A percentile compares a stretch with the other conserved stretches of the same genome.
These are phyloP conservation scores for Penicillium atrosanguineum DNA, from an alignment of 495 filamentous ascomycete genomes.

Conservation along the genomic window DNA sequence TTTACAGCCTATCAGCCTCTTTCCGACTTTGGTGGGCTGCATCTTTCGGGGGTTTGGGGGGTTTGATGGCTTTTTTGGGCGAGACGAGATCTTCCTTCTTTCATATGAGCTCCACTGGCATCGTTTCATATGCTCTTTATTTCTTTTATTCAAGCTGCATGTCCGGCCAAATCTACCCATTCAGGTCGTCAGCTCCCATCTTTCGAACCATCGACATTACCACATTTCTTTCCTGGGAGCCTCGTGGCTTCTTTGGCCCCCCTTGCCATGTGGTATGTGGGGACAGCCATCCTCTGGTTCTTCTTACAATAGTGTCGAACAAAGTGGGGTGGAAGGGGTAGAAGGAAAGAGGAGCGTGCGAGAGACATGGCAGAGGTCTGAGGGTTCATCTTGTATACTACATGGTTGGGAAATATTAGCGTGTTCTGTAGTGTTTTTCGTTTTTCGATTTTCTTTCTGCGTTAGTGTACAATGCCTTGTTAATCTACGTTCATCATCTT, in stretches of 20 bases:
- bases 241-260: not conserved
- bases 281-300: not conserved
- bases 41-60: not conserved
- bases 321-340: not conserved
- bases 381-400: conserved; percentile 4
- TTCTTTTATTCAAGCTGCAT: no score
- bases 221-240: not conserved
- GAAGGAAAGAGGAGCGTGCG: not conserved
- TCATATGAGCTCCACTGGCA: no score
- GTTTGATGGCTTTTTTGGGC: not conserved
- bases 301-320: conserved; percentile 4
- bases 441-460: conserved; percentile 6
- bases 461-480: not conserved
- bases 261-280: not conserved
- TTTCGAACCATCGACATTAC: not conserved
- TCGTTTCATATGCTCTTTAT: no score
- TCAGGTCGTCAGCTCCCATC: no score
- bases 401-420: conserved; percentile 4
- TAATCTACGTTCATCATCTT: not conserved
- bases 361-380: not conserved
- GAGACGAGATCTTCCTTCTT: no score
- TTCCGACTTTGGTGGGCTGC: not conserved
- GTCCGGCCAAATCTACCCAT: no score
- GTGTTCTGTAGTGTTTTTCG: conserved; percentile 1
- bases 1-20: not conserved